A percentile compares a stretch with the other conserved stretches of the same genome.
Conservation (phyloP, 2,329 filamentous ascomycete genomes). For the Monilinia fructicola region DNA sequence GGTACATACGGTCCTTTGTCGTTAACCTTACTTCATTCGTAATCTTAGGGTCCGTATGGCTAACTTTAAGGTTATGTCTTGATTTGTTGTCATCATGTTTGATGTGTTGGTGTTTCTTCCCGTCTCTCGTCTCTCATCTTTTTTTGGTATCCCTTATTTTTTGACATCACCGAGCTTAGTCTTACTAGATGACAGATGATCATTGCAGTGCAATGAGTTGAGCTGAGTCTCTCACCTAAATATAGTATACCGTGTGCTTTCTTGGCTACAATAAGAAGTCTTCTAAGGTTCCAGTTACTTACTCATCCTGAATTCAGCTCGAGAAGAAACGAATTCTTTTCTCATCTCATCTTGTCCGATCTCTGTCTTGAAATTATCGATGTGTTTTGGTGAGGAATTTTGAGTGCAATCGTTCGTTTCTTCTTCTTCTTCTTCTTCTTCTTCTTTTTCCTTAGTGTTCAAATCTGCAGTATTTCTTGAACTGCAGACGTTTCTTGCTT, state of each 20-base stretch:
- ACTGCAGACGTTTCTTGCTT: not conserved
- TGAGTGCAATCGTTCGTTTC: not conserved
- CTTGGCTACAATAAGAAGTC: constrained; percentile 11
- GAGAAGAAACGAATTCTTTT: not conserved
- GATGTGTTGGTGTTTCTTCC: constrained; percentile 4
- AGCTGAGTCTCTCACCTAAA: constrained; percentile 3
- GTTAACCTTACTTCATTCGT: not conserved
- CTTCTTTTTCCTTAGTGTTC: not conserved
- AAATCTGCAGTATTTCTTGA: not conserved
- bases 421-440: too few relatives aligned
- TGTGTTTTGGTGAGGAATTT: not conserved
- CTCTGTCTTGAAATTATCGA: not conserved
- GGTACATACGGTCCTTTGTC: not conserved
- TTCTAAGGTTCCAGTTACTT: not conserved
- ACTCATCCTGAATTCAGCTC: not conserved
- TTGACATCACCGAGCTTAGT: not conserved
- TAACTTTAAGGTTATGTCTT: not conserved
- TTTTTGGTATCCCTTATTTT: not conserved
- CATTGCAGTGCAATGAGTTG: constrained; percentile 1
- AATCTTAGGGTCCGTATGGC: not conserved
- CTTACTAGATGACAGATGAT: not conserved
- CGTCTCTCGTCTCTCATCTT: not conserved
- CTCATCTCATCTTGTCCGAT: not conserved
- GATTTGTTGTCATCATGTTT: not conserved
- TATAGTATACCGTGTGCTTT: not conserved